Evolutionary conservation across 1,139 yeast species (phyloP).

Genomic region (Geotrichum macrosporum): DNA sequence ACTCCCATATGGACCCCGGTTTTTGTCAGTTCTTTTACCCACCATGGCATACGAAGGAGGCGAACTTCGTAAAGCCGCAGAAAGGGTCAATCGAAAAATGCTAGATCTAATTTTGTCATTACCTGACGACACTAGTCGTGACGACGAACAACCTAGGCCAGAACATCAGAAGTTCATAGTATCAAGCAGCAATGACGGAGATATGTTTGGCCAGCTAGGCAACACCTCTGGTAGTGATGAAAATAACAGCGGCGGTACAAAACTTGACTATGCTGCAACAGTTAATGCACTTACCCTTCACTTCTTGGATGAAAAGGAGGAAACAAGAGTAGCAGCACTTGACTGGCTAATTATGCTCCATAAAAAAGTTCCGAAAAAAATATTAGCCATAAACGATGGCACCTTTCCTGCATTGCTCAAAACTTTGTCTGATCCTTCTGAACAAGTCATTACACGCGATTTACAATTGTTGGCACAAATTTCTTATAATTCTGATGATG

Average conservation of each 20-base stretch:
- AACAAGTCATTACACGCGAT: conserved; percentile 74
- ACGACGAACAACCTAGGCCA: not conserved
- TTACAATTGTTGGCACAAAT: conserved; percentile 74
- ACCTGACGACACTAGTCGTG: conserved; percentile 29
- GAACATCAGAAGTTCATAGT: conserved; percentile 22
- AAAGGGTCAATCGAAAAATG: conserved; percentile 49
- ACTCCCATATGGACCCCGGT: conserved; percentile 57
- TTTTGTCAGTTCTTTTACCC: conserved; percentile 54
- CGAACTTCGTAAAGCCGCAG: conserved; percentile 52
- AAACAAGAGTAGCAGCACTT: conserved; percentile 76
- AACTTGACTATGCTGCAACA: conserved; percentile 53
- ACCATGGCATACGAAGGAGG: conserved; percentile 52
- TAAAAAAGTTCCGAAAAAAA: conserved; percentile 60
- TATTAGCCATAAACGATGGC: conserved; percentile 54
- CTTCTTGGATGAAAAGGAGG: conserved; percentile 66
- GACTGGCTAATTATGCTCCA: conserved; percentile 91
- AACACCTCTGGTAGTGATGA: conserved; percentile 4
- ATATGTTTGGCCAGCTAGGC: conserved; percentile 21
- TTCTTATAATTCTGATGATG: conserved; percentile 71
- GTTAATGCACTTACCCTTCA: conserved; percentile 59
- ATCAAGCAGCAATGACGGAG: conserved; percentile 31
- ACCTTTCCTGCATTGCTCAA: conserved; percentile 75
- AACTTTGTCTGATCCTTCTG: conserved; percentile 81
- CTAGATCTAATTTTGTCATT: conserved; percentile 44
- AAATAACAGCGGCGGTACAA: conserved; percentile 19